Evolutionary conservation across 2,329 filamentous ascomycete species (phyloP), one percentile per base, ranked within the genome.

Genomic region (Pyrenophora graminea): DNA sequence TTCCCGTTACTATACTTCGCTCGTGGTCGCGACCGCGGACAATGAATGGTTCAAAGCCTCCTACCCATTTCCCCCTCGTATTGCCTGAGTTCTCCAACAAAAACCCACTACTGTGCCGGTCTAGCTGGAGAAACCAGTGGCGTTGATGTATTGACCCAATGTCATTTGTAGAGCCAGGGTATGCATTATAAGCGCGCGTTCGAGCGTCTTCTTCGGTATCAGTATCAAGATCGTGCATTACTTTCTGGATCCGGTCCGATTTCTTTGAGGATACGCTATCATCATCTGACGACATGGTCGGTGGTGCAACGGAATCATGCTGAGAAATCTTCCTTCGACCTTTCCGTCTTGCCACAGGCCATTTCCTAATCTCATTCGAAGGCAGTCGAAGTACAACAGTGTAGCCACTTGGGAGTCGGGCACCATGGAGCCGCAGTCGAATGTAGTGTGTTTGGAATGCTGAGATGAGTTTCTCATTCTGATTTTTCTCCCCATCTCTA

Each of bases 141-240:
- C 86, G 79, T 67, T 89, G 86, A 60, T 89, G 82, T 3, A 89
- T 75, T 32, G 85, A 88, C 5, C 81, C 83, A 34, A 90, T 85
- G 2, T 78, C 82, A 61, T 90, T 90, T 1, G 63, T 76, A 0
- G 87, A 84, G 4, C 87, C 86, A 0, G 81, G 73, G 61, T 90
- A 90, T 4, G 86, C 85, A 60, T 90, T 90, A 5, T 80, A 83
- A 2, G 67, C 67, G 6, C 83, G 80, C 19, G 87, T 77, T 33
- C 42, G 41, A 1, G 54, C 48, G 2, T 25, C 23, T 25, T 25
- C 23, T 9, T 25, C 23, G 8, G 23, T 25, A 9, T 25, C 23
- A 9, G 23, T 25, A 25, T 25, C 23, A 6, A 9, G 4, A 9
- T 25, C 23, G 4, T 25, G 23, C 4, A 6, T 6, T 25, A 6